phyloP scores from a whole-genome alignment of 169 alveolate genomes.

The Plasmodium sp. region DNA sequence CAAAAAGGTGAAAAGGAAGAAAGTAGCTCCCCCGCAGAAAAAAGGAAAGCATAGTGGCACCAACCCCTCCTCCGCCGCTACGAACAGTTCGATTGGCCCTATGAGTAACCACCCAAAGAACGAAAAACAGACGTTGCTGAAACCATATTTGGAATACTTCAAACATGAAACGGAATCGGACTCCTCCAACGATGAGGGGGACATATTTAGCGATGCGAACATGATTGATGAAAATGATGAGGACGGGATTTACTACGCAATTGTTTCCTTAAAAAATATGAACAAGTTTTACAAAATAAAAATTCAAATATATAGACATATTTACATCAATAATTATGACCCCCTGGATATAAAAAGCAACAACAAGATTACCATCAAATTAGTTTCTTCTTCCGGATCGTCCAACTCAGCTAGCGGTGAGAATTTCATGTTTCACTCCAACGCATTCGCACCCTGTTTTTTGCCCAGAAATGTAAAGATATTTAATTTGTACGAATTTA shows the following conservation, averaged over 20 bases:
- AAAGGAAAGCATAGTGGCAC: conserved; percentile 3
- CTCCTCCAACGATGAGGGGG: conserved; percentile 50
- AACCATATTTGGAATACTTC: conserved; percentile 53
- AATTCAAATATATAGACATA: conserved; percentile 60
- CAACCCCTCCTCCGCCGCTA: conserved; percentile 1
- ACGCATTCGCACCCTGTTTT: conserved; percentile 72
- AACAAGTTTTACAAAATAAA: conserved; percentile 73
- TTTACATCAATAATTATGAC: conserved; percentile 54
- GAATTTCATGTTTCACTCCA: conserved; percentile 68
- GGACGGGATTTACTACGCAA: conserved; percentile 71
- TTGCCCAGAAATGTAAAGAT: conserved; percentile 75
- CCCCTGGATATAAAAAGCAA: conserved; percentile 76
- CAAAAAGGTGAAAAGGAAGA: conserved; percentile 28
- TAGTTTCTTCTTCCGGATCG: conserved; percentile 78
- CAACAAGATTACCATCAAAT: conserved; percentile 75
- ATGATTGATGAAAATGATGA: conserved; percentile 69
- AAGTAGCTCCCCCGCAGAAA: background rate
- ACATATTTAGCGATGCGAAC: conserved; percentile 72
- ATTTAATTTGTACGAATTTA: conserved; percentile 75
- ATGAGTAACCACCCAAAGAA: background rate
- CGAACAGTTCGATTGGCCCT: background rate
- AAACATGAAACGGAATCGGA: conserved; percentile 51
- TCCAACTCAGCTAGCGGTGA: conserved; percentile 41
- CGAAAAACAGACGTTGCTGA: conserved; percentile 32
- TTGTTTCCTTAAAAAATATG: conserved; percentile 75